phyloP scores from a whole-genome alignment of 768 basidiomycete species.

The Kwoniella mangroviensis region DNA sequence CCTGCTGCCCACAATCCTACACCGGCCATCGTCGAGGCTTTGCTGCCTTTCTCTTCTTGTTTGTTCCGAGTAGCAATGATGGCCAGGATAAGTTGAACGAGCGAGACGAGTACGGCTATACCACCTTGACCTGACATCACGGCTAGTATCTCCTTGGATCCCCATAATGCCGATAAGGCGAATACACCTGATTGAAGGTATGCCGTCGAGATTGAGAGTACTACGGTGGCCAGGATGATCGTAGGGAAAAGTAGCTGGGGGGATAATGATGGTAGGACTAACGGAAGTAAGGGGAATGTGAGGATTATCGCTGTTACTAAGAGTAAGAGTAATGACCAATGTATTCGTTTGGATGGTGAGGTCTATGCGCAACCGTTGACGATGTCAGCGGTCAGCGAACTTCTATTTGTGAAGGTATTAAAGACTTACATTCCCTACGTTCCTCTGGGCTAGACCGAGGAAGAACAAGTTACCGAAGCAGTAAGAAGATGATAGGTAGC shows the following conservation, averaged over 20 bases:
- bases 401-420: neutral
- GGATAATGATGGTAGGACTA: constrained; percentile 72
- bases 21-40: constrained; percentile 28
- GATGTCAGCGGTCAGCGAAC: neutral
- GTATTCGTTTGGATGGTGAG: constrained; percentile 42
- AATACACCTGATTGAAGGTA: constrained; percentile 79
- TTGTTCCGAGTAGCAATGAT: constrained; percentile 19
- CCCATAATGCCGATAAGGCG: constrained; percentile 81
- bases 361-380: constrained; percentile 27
- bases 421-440: constrained; percentile 39
- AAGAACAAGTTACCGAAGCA: constrained; percentile 71
- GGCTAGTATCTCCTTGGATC: constrained; percentile 70
- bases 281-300: constrained; percentile 61
- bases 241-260: constrained; percentile 67
- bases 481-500: constrained; percentile 68
- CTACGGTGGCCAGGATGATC: constrained; percentile 68
- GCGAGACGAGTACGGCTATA: constrained; percentile 78
- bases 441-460: constrained; percentile 70
- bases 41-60: constrained; percentile 28
- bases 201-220: constrained; percentile 68
- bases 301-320: constrained; percentile 65
- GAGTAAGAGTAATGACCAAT: constrained; percentile 57
- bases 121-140: constrained; percentile 84
- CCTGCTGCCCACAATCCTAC: constrained; percentile 44
- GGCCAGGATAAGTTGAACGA: constrained; percentile 70